Conservation (phyloP, 2,329 filamentous ascomycete species). For the Purpureocillium takamizusanense region DNA sequence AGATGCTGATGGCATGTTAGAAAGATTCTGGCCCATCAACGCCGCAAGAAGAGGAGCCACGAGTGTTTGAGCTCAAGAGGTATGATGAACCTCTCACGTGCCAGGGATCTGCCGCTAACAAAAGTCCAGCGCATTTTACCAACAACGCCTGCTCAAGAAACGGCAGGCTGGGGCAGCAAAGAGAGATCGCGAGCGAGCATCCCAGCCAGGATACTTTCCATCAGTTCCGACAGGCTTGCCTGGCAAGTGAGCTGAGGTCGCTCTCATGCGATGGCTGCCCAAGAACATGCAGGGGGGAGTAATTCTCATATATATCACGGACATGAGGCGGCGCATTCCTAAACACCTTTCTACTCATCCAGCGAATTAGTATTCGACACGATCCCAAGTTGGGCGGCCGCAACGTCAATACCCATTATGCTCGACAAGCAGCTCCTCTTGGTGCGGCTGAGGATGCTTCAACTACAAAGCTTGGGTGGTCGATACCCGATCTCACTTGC, state of each 20-base stretch:
- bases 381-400: no score
- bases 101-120: not conserved
- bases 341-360: no score
- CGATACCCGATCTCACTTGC: no score
- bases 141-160: conserved; percentile 73
- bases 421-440: no score
- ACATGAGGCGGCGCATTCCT: no score
- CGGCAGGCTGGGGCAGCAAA: conserved; percentile 46
- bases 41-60: conserved; percentile 54
- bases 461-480: no score
- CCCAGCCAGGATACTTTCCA: conserved; percentile 73
- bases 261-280: no score
- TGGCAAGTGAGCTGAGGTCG: conserved; percentile 12
- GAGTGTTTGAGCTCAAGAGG: conserved; percentile 80
- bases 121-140: conserved; percentile 63
- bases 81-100: conserved; percentile 24
- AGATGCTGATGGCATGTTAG: conserved; percentile 2
- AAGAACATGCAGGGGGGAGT: no score
- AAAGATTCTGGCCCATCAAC: conserved; percentile 12
- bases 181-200: conserved; percentile 70
- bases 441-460: no score
- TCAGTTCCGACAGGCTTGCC: conserved; percentile 63
- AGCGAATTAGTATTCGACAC: no score
- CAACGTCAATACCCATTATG: no score
- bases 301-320: no score